Evolutionary conservation across 768 basidiomycete species (phyloP).

Genomic region (Xerocomellus chrysenteron): DNA sequence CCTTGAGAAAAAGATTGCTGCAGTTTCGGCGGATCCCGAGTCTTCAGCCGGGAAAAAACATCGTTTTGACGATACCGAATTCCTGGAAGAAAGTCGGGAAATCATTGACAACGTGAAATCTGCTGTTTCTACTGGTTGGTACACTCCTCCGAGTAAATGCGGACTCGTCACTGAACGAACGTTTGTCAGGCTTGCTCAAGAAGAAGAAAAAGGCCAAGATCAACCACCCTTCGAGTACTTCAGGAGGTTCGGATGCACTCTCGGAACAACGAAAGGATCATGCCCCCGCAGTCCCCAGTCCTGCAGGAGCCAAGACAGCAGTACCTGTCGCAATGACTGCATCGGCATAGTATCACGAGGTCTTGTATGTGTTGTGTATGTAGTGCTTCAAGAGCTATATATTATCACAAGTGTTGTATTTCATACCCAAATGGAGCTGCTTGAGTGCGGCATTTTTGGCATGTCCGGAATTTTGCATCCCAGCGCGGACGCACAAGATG

Average conservation of each 20-base stretch:
- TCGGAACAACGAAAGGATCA: conserved; percentile 2
- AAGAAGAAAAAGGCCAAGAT: conserved; percentile 72
- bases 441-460: background rate
- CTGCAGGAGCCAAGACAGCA: background rate
- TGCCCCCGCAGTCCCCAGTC: background rate
- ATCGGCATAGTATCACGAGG: conserved; percentile 13
- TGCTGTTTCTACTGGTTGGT: conserved; percentile 78
- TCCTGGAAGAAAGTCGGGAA: conserved; percentile 86
- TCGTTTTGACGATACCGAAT: conserved; percentile 89
- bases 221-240: conserved; percentile 14
- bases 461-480: no score
- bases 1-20: conserved; percentile 71
- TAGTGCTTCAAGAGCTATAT: background rate
- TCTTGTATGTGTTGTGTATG: background rate
- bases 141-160: conserved; percentile 13
- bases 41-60: conserved; percentile 74
- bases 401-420: background rate
- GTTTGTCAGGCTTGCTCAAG: conserved; percentile 63
- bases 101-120: conserved; percentile 89
- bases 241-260: conserved; percentile 24
- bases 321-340: conserved; percentile 14
- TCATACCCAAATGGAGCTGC: background rate
- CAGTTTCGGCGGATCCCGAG: conserved; percentile 41
- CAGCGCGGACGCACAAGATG: no score
- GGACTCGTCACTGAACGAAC: conserved; percentile 18